Evolutionary conservation across 306 rosid species (phyloP), one percentile per base, ranked within the genome.

Genomic region (Gynostemma pentaphyllum): DNA sequence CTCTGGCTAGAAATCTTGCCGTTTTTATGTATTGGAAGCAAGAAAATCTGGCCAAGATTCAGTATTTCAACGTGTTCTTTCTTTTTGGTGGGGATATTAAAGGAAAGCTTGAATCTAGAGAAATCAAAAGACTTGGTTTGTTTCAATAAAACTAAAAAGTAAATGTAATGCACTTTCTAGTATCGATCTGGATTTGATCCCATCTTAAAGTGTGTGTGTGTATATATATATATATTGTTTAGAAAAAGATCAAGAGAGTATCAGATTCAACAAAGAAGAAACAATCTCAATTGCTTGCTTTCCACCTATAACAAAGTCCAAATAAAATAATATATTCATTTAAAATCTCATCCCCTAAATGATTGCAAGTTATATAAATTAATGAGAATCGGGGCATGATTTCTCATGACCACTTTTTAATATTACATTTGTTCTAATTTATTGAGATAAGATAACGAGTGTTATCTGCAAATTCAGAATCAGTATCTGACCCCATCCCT

Each of bases 391-490:
- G 13, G 32, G 21, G 48, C 36, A 61, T 61, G 66, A 39, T 61
- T 61, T 61, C 23, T 40, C 32, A 13, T 37, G 47, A 30, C 27
- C 65, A 23, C 22, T 4, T 21, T 59, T 11, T 36, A 22, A 59
- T 32, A 32, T 60, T 22, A 60, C 39, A 60, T 39, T 21, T 36
- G 45, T 57, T 57, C 12, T 14, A 36, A 57, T 57, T 9, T 19
- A 11, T 57, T 36, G 46, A n/a, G n/a, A n/a, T n/a, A n/a, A n/a
- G n/a, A 57, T 32, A 41, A 57, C 28, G n/a, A 56, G 28, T 56
- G 47, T 9, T 59, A 10, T 60, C 47, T 60, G 65, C 21, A 60
- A 60, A 60, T 60, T 60, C 65, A 60, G 65, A 60, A 60, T 60
- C 65, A 36, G 65, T 40, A 47, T 39, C 32, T 23, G 47, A 60